Evolutionary conservation across 805 yeast species (phyloP).

Genomic region (Starmerella cellae): DNA sequence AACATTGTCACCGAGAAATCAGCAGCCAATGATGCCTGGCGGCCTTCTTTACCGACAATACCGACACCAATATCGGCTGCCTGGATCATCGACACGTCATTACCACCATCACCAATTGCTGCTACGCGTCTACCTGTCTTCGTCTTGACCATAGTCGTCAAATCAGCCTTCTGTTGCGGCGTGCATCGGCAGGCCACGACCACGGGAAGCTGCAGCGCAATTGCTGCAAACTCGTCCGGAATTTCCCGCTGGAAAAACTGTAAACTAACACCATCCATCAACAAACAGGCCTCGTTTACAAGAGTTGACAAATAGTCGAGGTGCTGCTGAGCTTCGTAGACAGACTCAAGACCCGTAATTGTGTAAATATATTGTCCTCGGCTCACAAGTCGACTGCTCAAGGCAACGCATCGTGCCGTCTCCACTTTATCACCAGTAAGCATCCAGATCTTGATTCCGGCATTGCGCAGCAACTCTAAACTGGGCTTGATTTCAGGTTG

Average conservation of each 20-base stretch:
- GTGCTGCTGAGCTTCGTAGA: constrained; percentile 58
- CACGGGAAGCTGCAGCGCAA: constrained; percentile 69
- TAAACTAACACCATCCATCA: constrained; percentile 90
- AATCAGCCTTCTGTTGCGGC: constrained; percentile 97
- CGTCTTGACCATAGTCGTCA: constrained; percentile 65
- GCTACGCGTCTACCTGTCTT: constrained; percentile 82
- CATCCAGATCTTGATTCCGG: constrained; percentile 98
- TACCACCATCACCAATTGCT: constrained; percentile 98
- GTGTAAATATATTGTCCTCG: constrained; percentile 91
- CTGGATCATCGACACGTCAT: constrained; percentile 97
- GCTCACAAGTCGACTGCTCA: constrained; percentile 83
- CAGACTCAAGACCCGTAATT: constrained; percentile 48
- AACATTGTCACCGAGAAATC: constrained; percentile 91
- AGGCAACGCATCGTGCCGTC: constrained; percentile 93
- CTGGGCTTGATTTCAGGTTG: constrained; percentile 87
- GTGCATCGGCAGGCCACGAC: constrained; percentile 98
- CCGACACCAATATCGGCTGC: constrained; percentile 99
- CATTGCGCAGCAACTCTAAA: constrained; percentile 82
- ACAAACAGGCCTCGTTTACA: constrained; percentile 55
- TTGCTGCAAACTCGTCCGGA: constrained; percentile 49
- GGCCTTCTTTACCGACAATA: constrained; percentile 96
- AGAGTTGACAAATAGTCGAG: constrained; percentile 52
- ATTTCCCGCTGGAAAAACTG: constrained; percentile 51
- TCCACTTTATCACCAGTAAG: constrained; percentile 97
- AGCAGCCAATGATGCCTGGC: constrained; percentile 93